These are phyloP conservation scores for Didymella pomorum DNA, from an alignment of 2,329 filamentous ascomycete genomes.

Conservation along the genomic window DNA sequence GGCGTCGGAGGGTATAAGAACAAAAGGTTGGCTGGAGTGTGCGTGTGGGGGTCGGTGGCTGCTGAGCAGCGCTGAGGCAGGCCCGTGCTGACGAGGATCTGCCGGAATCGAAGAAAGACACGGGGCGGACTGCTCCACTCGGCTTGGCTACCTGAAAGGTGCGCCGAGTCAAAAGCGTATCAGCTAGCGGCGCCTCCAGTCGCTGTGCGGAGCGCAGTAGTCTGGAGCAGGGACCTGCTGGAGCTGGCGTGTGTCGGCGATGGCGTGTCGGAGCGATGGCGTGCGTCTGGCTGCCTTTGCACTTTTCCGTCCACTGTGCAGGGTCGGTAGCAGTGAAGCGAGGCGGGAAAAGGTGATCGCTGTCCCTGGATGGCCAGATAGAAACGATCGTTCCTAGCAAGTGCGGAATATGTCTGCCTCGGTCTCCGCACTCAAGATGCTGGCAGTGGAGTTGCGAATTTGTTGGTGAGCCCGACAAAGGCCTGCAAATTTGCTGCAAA, in stretches of 20 bases:
- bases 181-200: slow-evolving; percentile 32
- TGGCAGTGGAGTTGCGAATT: slow-evolving; percentile 10
- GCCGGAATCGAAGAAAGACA: slow-evolving; percentile 40
- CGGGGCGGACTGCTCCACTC: slow-evolving; percentile 33
- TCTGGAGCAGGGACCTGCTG: slow-evolving; percentile 25
- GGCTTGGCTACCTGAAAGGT: slow-evolving; percentile 34
- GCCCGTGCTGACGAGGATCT: slow-evolving; percentile 47
- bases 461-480: slow-evolving; percentile 19
- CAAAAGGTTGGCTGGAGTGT: slow-evolving; percentile 34
- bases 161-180: slow-evolving; percentile 31
- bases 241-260: slow-evolving; percentile 21
- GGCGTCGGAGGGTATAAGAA: slow-evolving; percentile 48
- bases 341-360: slow-evolving; percentile 12
- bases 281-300: slow-evolving; percentile 29
- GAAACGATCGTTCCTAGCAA: background rate
- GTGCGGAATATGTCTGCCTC: slow-evolving; percentile 14
- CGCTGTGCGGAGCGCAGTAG: slow-evolving; percentile 24
- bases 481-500: slow-evolving; percentile 23
- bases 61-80: slow-evolving; percentile 28
- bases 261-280: slow-evolving; percentile 29
- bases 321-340: slow-evolving; percentile 15
- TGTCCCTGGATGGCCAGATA: slow-evolving; percentile 17
- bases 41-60: slow-evolving; percentile 42
- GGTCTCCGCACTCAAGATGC: slow-evolving; percentile 22
- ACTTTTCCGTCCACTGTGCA: slow-evolving; percentile 14